Evolutionary conservation across 345 rosid genomes (phyloP), one percentile per base, ranked within the genome.

Genomic region (Citrus australasica): DNA sequence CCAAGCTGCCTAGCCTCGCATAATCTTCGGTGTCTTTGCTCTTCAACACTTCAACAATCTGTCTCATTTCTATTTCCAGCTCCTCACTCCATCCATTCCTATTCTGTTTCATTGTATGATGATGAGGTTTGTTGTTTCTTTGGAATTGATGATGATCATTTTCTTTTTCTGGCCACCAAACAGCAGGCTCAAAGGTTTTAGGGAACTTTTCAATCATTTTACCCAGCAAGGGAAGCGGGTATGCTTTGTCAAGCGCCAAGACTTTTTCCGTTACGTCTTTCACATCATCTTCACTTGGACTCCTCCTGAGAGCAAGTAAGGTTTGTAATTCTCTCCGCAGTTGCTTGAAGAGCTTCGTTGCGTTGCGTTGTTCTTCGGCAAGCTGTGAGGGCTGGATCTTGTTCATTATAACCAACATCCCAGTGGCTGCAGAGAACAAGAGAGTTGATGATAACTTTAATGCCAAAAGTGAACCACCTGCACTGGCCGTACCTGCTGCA

Each of bases 301-400:
- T 17, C 51, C 51, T 70, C 2, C 79, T 67, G 22, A 74, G 67
- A 33, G 78, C 70, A 73, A 80, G 55, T 28, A 17, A 10, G 2
- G 37, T 82, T 58, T 83, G 67, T 16, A 88, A 68, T 55, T 85
- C 76, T 16, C 9, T 55, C 48, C 79, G 80, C 11, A 89, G 74
- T 80, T 88, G 79, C 84, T 83, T 87, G 60, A 89, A 83, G 75
- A 85, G 60, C 79, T 86, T 83, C 14, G 82, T 76, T 0, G 92
- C 86, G 28, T 86, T 87, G 9, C 92, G 81, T 69, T 89, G 91
- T 40, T 89, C 92, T 82, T 89, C 92, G 0, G 87, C 83, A 1
- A 89, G 89, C 71, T 89, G 92, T 0, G 92, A 88, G 0, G 92
- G 92, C 62, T 89, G 91, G 74, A 89, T 85, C 87, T 86, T 89